Conservation (phyloP, 2,329 filamentous ascomycete species). For the Dactylellina haptotyla region DNA sequence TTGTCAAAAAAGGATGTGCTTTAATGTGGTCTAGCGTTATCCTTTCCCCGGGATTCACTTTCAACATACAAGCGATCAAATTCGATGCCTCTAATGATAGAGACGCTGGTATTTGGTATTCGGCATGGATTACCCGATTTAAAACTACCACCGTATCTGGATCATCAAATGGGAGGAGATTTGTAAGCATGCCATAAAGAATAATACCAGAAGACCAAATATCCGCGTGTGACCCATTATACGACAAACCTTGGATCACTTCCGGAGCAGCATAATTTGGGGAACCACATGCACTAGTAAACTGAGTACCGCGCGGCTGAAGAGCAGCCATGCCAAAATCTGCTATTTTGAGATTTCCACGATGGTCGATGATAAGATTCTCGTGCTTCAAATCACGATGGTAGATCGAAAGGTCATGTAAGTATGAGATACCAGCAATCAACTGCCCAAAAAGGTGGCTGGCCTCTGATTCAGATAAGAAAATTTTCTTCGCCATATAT, state of each 20-base stretch:
- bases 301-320: conserved; percentile 79
- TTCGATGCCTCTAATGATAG: conserved; percentile 77
- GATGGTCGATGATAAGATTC: conserved; percentile 85
- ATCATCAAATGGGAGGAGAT: conserved; percentile 83
- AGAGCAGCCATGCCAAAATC: conserved; percentile 98
- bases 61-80: conserved; percentile 80
- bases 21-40: conserved; percentile 85
- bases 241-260: conserved; percentile 78
- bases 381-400: conserved; percentile 97
- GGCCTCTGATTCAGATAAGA: conserved; percentile 80
- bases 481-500: conserved; percentile 79
- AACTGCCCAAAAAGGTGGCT: conserved; percentile 92
- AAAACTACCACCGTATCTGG: conserved; percentile 73
- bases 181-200: conserved; percentile 85
- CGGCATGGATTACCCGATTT: conserved; percentile 69
- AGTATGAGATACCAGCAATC: conserved; percentile 89
- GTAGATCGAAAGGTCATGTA: conserved; percentile 92
- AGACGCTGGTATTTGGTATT: conserved; percentile 71
- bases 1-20: conserved; percentile 79
- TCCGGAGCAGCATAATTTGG: conserved; percentile 97
- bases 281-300: conserved; percentile 92
- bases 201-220: conserved; percentile 96
- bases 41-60: conserved; percentile 78
- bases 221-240: conserved; percentile 86
- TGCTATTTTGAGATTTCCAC: conserved; percentile 86